Percentiles rank a stretch among this genome's conserved stretches.
phyloP scores from a whole-genome alignment of 129 eudicot genomes.

The Flaveria linearis region DNA sequence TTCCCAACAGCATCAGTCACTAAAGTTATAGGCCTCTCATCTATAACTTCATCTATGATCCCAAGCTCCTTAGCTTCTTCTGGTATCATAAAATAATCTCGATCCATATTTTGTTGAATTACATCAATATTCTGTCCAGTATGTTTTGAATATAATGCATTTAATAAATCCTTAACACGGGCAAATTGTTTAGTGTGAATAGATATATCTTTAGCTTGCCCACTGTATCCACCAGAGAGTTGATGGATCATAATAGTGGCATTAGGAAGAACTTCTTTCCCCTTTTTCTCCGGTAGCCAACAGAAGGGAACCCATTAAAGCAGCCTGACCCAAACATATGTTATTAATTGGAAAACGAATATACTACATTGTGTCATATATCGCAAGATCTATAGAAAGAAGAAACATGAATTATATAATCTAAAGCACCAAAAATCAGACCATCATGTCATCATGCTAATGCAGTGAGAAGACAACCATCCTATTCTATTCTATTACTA shows the following conservation, averaged over 20 bases:
- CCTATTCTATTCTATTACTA: too few relatives aligned
- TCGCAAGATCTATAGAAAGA: conserved; percentile 67
- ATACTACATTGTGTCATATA: conserved; percentile 91
- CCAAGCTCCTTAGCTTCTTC: conserved; percentile 89
- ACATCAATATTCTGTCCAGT: conserved; percentile 68
- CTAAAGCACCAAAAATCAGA: not conserved
- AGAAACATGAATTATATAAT: not conserved
- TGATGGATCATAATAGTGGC: conserved; percentile 92
- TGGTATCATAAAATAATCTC: conserved; percentile 89
- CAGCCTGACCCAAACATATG: conserved; percentile 40
- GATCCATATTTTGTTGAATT: conserved; percentile 76
- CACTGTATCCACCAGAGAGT: conserved; percentile 90
- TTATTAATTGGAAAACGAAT: conserved; percentile 83
- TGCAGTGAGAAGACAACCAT: not conserved
- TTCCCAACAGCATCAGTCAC: conserved; percentile 70
- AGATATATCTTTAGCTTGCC: conserved; percentile 81
- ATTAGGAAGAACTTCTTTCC: conserved; percentile 81
- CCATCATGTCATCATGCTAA: not conserved
- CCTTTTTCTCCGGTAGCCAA: conserved; percentile 94
- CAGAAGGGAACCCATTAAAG: too few relatives aligned
- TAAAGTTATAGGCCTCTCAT: conserved; percentile 69
- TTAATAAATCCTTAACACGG: conserved; percentile 78
- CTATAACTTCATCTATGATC: conserved; percentile 77
- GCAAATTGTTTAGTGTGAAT: conserved; percentile 86
- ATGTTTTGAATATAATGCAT: conserved; percentile 71